Conservation (phyloP, 73 alveolate genomes). For the Breviolum minutum region DNA sequence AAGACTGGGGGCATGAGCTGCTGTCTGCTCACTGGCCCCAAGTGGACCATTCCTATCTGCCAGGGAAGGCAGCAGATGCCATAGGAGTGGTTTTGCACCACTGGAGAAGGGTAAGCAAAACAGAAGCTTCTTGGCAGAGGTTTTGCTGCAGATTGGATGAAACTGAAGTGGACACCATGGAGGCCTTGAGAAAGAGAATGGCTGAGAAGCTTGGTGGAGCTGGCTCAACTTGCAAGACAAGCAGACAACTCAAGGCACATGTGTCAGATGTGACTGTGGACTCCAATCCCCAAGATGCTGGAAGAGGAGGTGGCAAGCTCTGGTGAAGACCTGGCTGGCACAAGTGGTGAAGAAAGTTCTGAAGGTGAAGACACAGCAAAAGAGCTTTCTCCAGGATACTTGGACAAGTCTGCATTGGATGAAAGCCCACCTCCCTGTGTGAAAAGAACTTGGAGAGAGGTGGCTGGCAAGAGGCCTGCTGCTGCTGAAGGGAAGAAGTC, state of each 20-base stretch:
- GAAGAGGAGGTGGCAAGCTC: not conserved
- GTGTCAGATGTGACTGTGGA: not conserved
- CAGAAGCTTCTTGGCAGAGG: not conserved
- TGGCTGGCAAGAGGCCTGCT: not conserved
- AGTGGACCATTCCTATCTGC: not conserved
- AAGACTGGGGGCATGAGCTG: not conserved
- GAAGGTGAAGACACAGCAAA: not conserved
- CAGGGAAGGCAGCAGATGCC: slow-evolving; percentile 12
- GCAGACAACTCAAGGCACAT: not conserved
- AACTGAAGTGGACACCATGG: not conserved
- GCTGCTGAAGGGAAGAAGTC: not conserved
- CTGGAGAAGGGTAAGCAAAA: not conserved
- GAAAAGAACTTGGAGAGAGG: not conserved
- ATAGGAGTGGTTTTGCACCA: not conserved
- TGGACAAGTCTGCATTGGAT: not conserved
- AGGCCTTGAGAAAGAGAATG: not conserved
- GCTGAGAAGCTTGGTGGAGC: not conserved
- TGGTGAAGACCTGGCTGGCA: not conserved
- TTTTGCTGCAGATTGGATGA: not conserved
- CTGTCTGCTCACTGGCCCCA: not conserved
- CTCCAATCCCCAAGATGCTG: not conserved
- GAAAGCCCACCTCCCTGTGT: not conserved
- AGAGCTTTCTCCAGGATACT: not conserved
- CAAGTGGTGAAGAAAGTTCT: too few species aligned
- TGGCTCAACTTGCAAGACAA: not conserved